phyloP scores from a whole-genome alignment of 176 grass and related monocot genomes.

The Aegilops tauschii region DNA sequence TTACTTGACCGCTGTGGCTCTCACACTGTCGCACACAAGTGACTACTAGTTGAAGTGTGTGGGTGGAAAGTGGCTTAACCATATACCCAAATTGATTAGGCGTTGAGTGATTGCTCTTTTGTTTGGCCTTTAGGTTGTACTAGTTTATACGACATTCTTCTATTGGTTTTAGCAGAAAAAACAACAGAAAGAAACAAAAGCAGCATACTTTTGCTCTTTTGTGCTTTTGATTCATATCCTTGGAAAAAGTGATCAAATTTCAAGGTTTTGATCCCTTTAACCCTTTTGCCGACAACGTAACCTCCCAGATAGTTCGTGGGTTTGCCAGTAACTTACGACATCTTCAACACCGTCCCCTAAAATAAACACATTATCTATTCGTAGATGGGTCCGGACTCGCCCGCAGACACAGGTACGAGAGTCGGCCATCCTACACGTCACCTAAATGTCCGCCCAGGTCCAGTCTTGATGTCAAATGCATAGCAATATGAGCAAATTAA shows the following conservation, averaged over 20 bases:
- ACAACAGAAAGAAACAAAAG: not conserved
- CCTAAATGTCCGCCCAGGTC: too few relatives aligned
- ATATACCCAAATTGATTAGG: not conserved
- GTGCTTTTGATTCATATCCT: not conserved
- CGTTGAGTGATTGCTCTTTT: conserved; percentile 18
- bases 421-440: too few relatives aligned
- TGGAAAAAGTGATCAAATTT: not conserved
- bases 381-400: too few relatives aligned
- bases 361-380: too few relatives aligned
- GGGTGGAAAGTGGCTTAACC: conserved; percentile 12
- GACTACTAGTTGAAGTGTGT: not conserved
- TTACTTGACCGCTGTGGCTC: not conserved
- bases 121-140: conserved; percentile 24
- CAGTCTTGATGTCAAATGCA: too few relatives aligned
- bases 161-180: not conserved
- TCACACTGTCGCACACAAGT: not conserved
- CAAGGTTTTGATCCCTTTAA: not conserved
- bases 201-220: conserved; percentile 10
- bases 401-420: too few relatives aligned
- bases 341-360: too few relatives aligned
- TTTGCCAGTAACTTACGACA: not conserved
- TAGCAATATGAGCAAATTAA: too few relatives aligned
- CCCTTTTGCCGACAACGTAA: not conserved
- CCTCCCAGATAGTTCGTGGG: not conserved
- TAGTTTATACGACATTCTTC: not conserved